Percentiles rank a stretch among this genome's conserved stretches.
These are phyloP conservation scores for Ganoderma resinaceum DNA, from an alignment of 1,284 basidiomycete species.

Conservation along the genomic window DNA sequence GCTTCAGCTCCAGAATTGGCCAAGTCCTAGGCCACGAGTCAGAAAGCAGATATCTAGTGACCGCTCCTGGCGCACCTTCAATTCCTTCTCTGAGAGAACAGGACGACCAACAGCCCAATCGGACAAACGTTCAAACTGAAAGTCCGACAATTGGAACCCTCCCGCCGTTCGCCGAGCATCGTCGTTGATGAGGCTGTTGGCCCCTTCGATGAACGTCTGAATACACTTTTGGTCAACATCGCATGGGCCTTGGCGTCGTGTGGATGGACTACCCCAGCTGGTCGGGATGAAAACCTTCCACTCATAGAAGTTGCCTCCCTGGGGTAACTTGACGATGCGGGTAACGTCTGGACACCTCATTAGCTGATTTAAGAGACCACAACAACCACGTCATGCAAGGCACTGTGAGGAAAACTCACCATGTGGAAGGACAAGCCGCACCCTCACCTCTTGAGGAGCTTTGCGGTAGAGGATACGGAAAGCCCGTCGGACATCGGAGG, in stretches of 20 bases:
- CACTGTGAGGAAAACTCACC: neutral
- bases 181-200: neutral
- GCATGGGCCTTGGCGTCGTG: too few relatives aligned
- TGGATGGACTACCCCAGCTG: too few relatives aligned
- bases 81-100: neutral
- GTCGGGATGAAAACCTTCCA: neutral
- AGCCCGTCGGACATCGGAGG: neutral
- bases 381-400: neutral
- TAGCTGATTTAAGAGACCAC: neutral
- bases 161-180: neutral
- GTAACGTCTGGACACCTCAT: neutral
- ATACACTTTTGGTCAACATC: too few relatives aligned
- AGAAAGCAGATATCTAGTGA: too few relatives aligned
- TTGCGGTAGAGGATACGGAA: neutral
- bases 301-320: neutral
- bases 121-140: neutral
- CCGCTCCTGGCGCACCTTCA: too few relatives aligned
- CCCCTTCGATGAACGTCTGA: too few relatives aligned
- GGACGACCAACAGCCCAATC: neutral
- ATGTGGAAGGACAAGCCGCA: neutral
- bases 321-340: neutral
- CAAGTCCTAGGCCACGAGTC: too few relatives aligned
- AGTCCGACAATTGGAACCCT: neutral
- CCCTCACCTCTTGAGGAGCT: neutral
- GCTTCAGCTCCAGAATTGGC: too few relatives aligned